These are phyloP conservation scores for Epichloe gansuensis DNA, from an alignment of 2,329 filamentous ascomycete genomes.

Conservation along the genomic window DNA sequence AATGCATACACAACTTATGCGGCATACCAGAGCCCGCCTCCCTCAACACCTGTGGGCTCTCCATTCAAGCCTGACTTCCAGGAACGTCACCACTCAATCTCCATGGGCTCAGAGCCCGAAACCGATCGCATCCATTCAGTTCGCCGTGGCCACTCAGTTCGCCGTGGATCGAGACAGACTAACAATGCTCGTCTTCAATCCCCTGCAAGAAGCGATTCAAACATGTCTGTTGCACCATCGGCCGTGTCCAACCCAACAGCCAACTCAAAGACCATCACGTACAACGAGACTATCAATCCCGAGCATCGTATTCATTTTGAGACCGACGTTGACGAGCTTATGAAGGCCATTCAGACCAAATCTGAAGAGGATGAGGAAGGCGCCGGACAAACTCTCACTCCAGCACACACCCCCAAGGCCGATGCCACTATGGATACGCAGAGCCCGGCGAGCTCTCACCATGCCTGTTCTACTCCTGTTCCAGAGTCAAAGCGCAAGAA, in stretches of 20 bases:
- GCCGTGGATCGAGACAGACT: conserved; percentile 15
- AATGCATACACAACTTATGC: conserved; percentile 30
- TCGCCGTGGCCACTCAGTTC: conserved; percentile 12
- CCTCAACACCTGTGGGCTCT: conserved; percentile 20
- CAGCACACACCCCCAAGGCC: conserved; percentile 11
- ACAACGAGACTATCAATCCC: conserved; percentile 33
- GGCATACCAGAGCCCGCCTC: conserved; percentile 26
- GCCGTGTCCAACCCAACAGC: conserved; percentile 15
- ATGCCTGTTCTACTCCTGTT: conserved; percentile 10
- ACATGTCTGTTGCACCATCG: conserved; percentile 15
- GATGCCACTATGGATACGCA: conserved; percentile 8
- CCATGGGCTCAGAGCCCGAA: conserved; percentile 12
- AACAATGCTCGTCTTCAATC: conserved; percentile 22
- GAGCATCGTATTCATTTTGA: conserved; percentile 49
- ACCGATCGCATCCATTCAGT: conserved; percentile 11
- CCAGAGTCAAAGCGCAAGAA: conserved; percentile 30
- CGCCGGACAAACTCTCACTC: conserved; percentile 14
- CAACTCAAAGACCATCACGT: conserved; percentile 28
- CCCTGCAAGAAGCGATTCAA: conserved; percentile 21
- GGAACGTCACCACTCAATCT: conserved; percentile 15
- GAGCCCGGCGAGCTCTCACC: conserved; percentile 20
- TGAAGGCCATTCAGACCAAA: conserved; percentile 75
- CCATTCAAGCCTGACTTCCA: conserved; percentile 22
- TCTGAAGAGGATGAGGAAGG: conserved; percentile 24
- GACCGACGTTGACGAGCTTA: conserved; percentile 77